Base-by-base conservation (phyloP, 805 yeast genomes). In the Isabelozyma gotoi region DNA sequence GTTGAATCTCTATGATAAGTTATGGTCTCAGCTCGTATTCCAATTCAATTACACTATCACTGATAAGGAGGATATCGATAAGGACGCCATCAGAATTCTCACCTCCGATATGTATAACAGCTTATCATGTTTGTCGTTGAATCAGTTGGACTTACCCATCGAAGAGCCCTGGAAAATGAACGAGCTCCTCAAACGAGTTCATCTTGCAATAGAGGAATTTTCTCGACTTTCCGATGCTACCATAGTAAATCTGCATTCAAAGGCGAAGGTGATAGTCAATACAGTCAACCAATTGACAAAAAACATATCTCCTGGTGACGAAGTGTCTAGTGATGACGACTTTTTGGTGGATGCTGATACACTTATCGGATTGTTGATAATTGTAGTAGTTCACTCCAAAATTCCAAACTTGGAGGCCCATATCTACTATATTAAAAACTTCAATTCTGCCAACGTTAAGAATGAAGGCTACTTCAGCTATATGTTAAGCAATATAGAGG, bases 401-500 rank as follows among this genome's bases (percentile, higher is more conserved):
- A 77, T 86, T 2, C 68, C 69, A 3, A 65, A 82, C 51, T 57
- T 89, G 19, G 84, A 80, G 49, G 75, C 79, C 2, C 90, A 86
- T 50, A 57, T 91, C 8, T 73, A 67, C 37, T 89, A 88, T 57
- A 74, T 90, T 39, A 80, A 81, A 47, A 68, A 74, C 33, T 88
- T 85, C 55, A 74, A 84, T 17, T 67, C 66, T 2, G 49, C 55
- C 0, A 62, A 61, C 33, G 38, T 38, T 37, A 32, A 56, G 2
- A 52, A 55, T n/a, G 72, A 71, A 33, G 96, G 96, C 0, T 69
- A 78, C 18, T 60, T 78, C 21, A 95, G 88, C 8, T 92, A 92
- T 59, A 83, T 90, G 1, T 51, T 89, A 11, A 84, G 96, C 36
- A 88, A 96, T 5, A 69, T 90, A 36, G 96, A 90, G 53, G 96